Percentiles rank a stretch among this genome's conserved stretches.
Evolutionary conservation across 2,329 filamentous ascomycete genomes (phyloP).

Genomic region (Stromatinia cepivora): DNA sequence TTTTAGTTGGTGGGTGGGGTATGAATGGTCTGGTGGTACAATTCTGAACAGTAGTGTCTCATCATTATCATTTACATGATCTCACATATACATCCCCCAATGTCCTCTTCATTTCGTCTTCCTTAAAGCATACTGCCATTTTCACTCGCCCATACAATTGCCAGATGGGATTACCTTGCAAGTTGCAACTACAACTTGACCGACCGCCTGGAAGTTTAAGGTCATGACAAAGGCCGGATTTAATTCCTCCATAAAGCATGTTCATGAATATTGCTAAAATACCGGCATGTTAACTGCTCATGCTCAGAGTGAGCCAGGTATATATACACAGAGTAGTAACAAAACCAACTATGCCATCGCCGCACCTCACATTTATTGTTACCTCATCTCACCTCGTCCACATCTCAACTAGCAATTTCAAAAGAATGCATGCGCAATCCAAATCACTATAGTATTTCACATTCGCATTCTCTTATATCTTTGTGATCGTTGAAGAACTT

Average conservation of each 20-base stretch:
- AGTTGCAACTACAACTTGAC: not conserved
- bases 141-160: not conserved
- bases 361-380: no score
- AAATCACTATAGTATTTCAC: no score
- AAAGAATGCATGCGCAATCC: no score
- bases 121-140: not conserved
- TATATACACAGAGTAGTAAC: no score
- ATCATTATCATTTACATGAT: not conserved
- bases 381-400: no score
- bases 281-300: not conserved
- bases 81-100: not conserved
- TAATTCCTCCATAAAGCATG: not conserved
- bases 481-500: not conserved
- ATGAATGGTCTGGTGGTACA: not conserved
- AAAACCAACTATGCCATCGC: no score
- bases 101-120: not conserved
- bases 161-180: not conserved
- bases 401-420: no score
- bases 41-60: not conserved
- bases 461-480: no score
- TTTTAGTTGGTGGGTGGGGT: not conserved
- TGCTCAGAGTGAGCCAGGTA: no score
- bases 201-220: not conserved
- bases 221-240: not conserved
- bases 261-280: not conserved